A percentile compares a stretch with the other conserved stretches of the same genome.
Conservation (phyloP, 495 filamentous ascomycete genomes). For the Aspergillus sclerotiicarbonarius region DNA sequence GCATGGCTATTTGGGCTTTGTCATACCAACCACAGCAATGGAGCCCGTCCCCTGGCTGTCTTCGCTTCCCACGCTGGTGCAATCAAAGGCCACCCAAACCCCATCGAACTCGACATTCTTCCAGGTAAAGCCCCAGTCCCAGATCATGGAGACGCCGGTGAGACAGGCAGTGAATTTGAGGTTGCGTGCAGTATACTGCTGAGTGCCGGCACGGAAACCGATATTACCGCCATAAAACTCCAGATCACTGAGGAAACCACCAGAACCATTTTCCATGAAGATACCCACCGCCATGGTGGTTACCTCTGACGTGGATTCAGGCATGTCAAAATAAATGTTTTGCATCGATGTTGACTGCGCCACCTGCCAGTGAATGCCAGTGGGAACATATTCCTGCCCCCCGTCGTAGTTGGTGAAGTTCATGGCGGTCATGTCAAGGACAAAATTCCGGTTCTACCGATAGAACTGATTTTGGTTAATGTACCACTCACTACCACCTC, state of each 20-base stretch:
- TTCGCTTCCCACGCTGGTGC: not conserved
- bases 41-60: not conserved
- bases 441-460: conserved; percentile 28
- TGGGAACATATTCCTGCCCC: conserved; percentile 16
- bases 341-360: conserved; percentile 33
- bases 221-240: conserved; percentile 57
- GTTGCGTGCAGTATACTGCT: conserved; percentile 58
- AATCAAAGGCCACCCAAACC: not conserved
- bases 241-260: conserved; percentile 37
- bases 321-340: conserved; percentile 48
- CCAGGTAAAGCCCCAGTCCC: conserved; percentile 5
- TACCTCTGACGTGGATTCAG: conserved; percentile 15
- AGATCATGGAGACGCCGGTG: not conserved
- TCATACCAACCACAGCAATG: not conserved
- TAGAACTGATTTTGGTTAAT: conserved; percentile 26
- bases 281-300: conserved; percentile 40
- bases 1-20: no score
- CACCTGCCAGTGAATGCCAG: conserved; percentile 35
- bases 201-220: conserved; percentile 57
- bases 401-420: conserved; percentile 18
- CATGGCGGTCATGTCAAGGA: conserved; percentile 26
- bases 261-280: conserved; percentile 55
- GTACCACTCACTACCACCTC: conserved; percentile 20
- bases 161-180: conserved; percentile 1
- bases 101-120: not conserved